Evolutionary conservation across 2,329 filamentous ascomycete genomes (phyloP), one percentile per base, ranked within the genome.

Genomic region (Rhynchosporium agropyri): DNA sequence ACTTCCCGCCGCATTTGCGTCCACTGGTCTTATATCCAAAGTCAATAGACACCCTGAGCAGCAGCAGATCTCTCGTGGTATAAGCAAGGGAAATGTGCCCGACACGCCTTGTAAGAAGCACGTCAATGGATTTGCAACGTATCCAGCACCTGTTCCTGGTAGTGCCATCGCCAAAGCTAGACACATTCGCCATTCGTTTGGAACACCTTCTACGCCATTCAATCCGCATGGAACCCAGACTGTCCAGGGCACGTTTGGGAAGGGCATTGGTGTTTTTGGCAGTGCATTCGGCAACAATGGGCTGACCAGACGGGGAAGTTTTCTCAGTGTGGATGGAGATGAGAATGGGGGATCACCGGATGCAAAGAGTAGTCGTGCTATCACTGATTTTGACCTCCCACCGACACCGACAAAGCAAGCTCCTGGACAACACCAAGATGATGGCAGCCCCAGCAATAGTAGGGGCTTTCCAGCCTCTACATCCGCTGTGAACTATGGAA

Each of bases 91-190:
- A 71, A 83, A 84, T 36, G 93, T 96, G 81, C 94, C 95, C 0
- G 95, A 98, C 74, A 99, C 95, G 1, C 95, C 95, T 0, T 98
- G 95, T 77, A 99, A 98, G 79, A 92, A 95, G 74, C 88, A 89
- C 59, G 80, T 83, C 4, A 88, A 86, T 68, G 79, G 89, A 62
- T 85, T 93, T 77, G 82, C 89, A 70, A 85, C 89, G 58, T 84
- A 84, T 76, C 85, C 87, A 12, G 74, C 78, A 55, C 79, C 81
- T 51, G 78, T 82, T 28, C 81, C 82, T 12, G 86, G 86, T 58
- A 88, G 83, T 68, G 80, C 81, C 8, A 81, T 88, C 60, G 79
- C 79, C 33, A 89, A 89, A 77, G 78, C 82, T 73, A 83, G 83
- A 64, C 80, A 86, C 67, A 84, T 86, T 62, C 84, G 87, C 64